These are phyloP conservation scores for Chamaecyparis obtusa DNA, from an alignment of 75 land plant genomes.

Conservation along the genomic window DNA sequence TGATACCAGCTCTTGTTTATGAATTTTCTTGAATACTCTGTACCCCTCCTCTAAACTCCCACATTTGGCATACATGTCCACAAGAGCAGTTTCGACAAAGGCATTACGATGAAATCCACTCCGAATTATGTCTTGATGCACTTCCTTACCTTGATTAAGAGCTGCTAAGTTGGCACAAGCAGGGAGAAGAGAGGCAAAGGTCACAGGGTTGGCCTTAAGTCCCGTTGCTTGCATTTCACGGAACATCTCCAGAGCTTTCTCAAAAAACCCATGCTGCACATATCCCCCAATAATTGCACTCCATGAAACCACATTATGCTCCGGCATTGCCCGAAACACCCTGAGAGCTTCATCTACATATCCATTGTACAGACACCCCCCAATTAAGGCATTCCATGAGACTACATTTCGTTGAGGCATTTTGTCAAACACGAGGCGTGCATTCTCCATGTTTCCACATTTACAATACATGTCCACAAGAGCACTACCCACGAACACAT, in stretches of 20 bases:
- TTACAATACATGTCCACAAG: constrained; percentile 25
- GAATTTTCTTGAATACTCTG: constrained; percentile 21
- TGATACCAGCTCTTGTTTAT: constrained; percentile 19
- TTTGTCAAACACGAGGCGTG: constrained; percentile 14
- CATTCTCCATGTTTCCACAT: constrained; percentile 15
- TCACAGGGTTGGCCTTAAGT: constrained; percentile 6
- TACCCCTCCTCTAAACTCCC: constrained; percentile 29
- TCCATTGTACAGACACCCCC: constrained; percentile 20
- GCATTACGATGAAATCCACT: constrained; percentile 16
- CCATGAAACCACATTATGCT: constrained; percentile 31
- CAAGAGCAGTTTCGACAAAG: constrained; percentile 14
- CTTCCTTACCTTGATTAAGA: neutral
- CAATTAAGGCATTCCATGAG: constrained; percentile 25
- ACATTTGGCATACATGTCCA: constrained; percentile 37
- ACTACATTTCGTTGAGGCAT: constrained; percentile 6
- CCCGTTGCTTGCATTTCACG: constrained; percentile 13
- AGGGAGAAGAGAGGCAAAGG: constrained; percentile 9
- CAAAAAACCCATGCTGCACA: constrained; percentile 9
- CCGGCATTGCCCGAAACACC: constrained; percentile 9
- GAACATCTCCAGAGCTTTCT: constrained; percentile 21
- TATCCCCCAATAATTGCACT: constrained; percentile 26
- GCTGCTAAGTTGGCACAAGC: neutral
- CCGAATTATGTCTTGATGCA: constrained; percentile 15
- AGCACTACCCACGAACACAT: constrained; percentile 13
- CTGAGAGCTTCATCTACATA: constrained; percentile 11